A percentile compares a stretch with the other conserved stretches of the same genome.
Evolutionary conservation across 2,329 filamentous ascomycete species (phyloP).

Genomic region (Colletotrichum lindemuthianum): DNA sequence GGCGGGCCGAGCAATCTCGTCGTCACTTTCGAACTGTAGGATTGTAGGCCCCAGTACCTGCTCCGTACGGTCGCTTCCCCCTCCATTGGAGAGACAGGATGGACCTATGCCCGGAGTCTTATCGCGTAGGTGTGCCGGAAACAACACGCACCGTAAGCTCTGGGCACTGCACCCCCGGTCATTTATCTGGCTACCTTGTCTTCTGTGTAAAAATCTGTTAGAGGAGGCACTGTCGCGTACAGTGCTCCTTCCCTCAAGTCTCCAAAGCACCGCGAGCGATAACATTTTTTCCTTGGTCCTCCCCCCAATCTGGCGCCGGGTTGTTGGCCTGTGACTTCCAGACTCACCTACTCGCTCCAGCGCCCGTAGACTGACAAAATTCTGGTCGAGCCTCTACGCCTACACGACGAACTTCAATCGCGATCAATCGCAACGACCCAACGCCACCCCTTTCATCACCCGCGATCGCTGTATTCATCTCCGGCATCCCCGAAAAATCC

Average conservation of each 20-base stretch:
- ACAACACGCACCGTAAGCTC: slow-evolving; percentile 21
- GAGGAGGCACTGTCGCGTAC: slow-evolving; percentile 5
- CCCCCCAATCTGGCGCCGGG: slow-evolving; percentile 35
- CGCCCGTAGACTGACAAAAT: slow-evolving; percentile 35
- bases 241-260: slow-evolving; percentile 8
- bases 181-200: slow-evolving; percentile 1
- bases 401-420: slow-evolving; percentile 37
- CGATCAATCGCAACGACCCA: slow-evolving; percentile 36
- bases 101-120: too few relatives aligned
- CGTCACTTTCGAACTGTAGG: too few relatives aligned
- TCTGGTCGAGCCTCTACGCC: slow-evolving; percentile 36
- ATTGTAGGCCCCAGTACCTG: too few relatives aligned
- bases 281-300: slow-evolving; percentile 37
- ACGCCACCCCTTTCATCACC: slow-evolving; percentile 35
- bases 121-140: slow-evolving; percentile 25
- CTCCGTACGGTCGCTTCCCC: too few relatives aligned
- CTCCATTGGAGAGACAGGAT: too few relatives aligned
- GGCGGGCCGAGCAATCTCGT: too few relatives aligned
- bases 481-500: slow-evolving; percentile 44
- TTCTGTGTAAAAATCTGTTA: slow-evolving; percentile 14
- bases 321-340: slow-evolving; percentile 32
- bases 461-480: slow-evolving; percentile 43
- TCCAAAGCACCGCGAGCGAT: slow-evolving; percentile 24
- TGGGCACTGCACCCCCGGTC: slow-evolving; percentile 23
- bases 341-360: slow-evolving; percentile 32